These are phyloP conservation scores for Venturia aucupariae DNA, from an alignment of 2,329 filamentous ascomycete genomes.

Conservation along the genomic window DNA sequence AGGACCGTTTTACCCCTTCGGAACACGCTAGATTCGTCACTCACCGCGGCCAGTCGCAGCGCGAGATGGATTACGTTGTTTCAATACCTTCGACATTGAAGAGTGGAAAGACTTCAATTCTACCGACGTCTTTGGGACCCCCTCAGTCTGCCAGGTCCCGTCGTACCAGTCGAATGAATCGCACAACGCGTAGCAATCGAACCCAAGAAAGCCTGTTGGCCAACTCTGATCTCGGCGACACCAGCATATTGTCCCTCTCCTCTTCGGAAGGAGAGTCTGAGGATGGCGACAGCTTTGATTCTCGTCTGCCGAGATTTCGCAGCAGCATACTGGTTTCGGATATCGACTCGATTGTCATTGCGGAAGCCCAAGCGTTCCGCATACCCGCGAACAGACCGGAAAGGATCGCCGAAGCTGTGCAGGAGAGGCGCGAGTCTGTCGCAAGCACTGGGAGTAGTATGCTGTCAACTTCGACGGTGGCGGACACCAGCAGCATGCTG, in stretches of 20 bases:
- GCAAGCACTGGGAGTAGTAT: constrained; percentile 18
- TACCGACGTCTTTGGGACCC: neutral
- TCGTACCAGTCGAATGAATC: too few relatives aligned
- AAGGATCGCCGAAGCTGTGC: neutral
- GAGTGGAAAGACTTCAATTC: neutral
- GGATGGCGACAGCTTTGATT: constrained; percentile 22
- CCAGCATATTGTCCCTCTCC: constrained; percentile 31
- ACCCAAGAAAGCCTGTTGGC: constrained; percentile 27
- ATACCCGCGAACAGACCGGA: constrained; percentile 18
- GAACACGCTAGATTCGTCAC: neutral
- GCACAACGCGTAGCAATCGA: neutral
- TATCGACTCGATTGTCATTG: constrained; percentile 27
- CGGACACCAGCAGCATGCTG: constrained; percentile 16
- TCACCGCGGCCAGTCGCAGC: neutral
- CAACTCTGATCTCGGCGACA: constrained; percentile 26
- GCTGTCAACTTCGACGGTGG: constrained; percentile 18
- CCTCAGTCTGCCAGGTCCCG: neutral
- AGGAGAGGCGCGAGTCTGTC: neutral
- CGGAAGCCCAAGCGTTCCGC: constrained; percentile 29
- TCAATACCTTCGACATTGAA: neutral
- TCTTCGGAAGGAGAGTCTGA: constrained; percentile 23
- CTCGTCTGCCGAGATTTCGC: constrained; percentile 20
- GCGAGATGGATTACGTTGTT: neutral
- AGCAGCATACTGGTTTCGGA: constrained; percentile 23
- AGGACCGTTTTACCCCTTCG: neutral